Percentiles rank a stretch among this genome's conserved stretches.
phyloP scores from a whole-genome alignment of 805 yeast species.

The Dipodascus geniculatus region DNA sequence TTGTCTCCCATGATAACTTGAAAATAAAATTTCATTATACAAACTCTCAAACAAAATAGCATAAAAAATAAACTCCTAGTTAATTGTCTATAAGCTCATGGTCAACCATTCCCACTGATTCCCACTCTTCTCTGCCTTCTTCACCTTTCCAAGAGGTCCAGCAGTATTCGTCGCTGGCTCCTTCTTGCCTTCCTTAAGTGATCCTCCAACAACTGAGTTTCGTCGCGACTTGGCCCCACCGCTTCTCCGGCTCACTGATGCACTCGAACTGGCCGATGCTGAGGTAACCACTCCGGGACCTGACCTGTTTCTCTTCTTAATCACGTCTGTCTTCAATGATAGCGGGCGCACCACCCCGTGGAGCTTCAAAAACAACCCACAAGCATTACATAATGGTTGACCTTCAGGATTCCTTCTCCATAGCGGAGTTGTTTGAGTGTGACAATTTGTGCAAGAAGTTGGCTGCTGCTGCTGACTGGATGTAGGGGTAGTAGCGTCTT shows the following conservation, averaged over 20 bases:
- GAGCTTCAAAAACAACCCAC: slow-evolving; percentile 82
- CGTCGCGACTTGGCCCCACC: not conserved
- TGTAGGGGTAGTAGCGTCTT: not conserved
- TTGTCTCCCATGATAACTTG: too few species aligned
- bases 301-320: slow-evolving; percentile 75
- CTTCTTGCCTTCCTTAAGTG: not conserved
- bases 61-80: not conserved
- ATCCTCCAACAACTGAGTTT: not conserved
- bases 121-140: not conserved
- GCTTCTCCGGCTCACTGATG: not conserved
- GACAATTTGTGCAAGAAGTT: slow-evolving; percentile 68
- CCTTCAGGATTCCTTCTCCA: slow-evolving; percentile 95
- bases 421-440: slow-evolving; percentile 83
- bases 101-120: slow-evolving; percentile 1
- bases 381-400: slow-evolving; percentile 88
- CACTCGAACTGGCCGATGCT: slow-evolving; percentile 4
- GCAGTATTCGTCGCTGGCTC: not conserved
- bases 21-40: not conserved
- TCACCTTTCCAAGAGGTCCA: not conserved
- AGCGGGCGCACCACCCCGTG: slow-evolving; percentile 95
- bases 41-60: not conserved
- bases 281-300: slow-evolving; percentile 23
- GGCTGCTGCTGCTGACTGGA: slow-evolving; percentile 11
- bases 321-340: slow-evolving; percentile 82
- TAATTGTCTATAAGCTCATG: not conserved